These are phyloP conservation scores for Antrodiella citrinella DNA, from an alignment of 768 basidiomycete species.

Conservation along the genomic window DNA sequence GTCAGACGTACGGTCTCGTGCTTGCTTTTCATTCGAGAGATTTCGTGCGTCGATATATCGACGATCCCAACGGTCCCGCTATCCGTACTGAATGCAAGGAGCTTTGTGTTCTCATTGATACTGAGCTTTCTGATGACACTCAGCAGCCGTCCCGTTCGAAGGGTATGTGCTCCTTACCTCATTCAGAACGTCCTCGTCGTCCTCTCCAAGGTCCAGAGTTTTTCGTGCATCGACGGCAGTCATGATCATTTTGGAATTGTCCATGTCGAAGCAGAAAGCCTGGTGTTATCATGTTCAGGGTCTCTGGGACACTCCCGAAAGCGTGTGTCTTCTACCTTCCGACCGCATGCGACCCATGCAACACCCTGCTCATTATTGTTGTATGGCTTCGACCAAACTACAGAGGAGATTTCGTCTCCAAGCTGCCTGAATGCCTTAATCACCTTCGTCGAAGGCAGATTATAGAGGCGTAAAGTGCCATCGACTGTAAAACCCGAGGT, in stretches of 20 bases:
- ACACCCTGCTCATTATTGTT: slow-evolving; percentile 31
- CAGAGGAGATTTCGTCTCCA: slow-evolving; percentile 53
- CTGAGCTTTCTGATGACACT: slow-evolving; percentile 45
- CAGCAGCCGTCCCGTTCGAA: not conserved
- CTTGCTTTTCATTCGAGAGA: slow-evolving; percentile 50
- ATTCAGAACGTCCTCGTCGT: slow-evolving; percentile 54
- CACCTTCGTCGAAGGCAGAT: slow-evolving; percentile 50
- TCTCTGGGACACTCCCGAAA: not conserved
- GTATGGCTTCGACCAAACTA: slow-evolving; percentile 35
- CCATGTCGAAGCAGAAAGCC: slow-evolving; percentile 37
- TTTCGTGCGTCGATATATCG: slow-evolving; percentile 40
- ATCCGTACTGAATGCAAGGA: slow-evolving; percentile 63
- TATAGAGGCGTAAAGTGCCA: slow-evolving; percentile 61
- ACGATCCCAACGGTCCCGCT: slow-evolving; percentile 60
- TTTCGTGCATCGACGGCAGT: slow-evolving; percentile 38
- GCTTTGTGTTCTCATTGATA: slow-evolving; percentile 42
- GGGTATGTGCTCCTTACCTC: slow-evolving; percentile 39
- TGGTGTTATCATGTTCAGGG: slow-evolving; percentile 7
- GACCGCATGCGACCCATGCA: slow-evolving; percentile 63
- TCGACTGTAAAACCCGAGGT: slow-evolving; percentile 38
- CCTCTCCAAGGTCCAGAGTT: slow-evolving; percentile 37
- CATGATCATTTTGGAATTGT: slow-evolving; percentile 45
- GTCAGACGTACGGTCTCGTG: slow-evolving; percentile 53
- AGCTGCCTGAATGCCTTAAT: slow-evolving; percentile 54
- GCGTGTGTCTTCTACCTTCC: slow-evolving; percentile 32